Base-by-base conservation (phyloP, 1,284 basidiomycete genomes). In the Hymenochaete sp. region DNA sequence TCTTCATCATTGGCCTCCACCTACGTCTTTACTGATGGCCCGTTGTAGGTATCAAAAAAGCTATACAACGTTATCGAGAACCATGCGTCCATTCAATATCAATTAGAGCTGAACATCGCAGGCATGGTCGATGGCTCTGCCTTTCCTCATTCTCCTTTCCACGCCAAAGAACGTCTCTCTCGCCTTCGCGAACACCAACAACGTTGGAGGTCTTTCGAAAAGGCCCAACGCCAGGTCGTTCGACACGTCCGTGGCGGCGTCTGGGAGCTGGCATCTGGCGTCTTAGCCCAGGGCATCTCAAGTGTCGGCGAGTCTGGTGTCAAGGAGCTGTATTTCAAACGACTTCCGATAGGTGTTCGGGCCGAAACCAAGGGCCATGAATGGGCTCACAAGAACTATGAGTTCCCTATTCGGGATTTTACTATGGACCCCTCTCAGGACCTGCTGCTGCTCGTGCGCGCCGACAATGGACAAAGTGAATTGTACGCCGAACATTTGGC, bases 361-460 rank as follows among this genome's bases (percentile, higher is more conserved):
- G 49, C 25, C 7, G 39, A 42, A 6, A 7, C 32, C 5, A 39
- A 68, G 47, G 63, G 67, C 36, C 63, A 62, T 22, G 54, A 62
- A 19, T 82, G 79, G 79, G 59, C 57, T 4, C 51, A 77, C 24
- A 56, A 62, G 16, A 52, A 63, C 19, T 55, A 70, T 35, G 67
- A 63, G 4, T 53, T 70, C 38, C 28, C 49, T 8, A 56, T 78
- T 10, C 68, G 74, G 5, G 80, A 82, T 53, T 80, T 82, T 53
- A 66, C 67, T 6, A 70, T 82, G 59, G 80, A 82, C 55, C 73
- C 77, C 11, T 64, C 71, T 25, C 78, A 79, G 54, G 72, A 82
- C 55, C 63, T 82, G 26, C 61, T 81, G 13, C 66, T 79, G 4
- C 52, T 77, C 11, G 57, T 81, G 11, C 32, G 39, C 2, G 32